Evolutionary conservation across 768 basidiomycete species (phyloP).

Genomic region (Tulasnella calospora): DNA sequence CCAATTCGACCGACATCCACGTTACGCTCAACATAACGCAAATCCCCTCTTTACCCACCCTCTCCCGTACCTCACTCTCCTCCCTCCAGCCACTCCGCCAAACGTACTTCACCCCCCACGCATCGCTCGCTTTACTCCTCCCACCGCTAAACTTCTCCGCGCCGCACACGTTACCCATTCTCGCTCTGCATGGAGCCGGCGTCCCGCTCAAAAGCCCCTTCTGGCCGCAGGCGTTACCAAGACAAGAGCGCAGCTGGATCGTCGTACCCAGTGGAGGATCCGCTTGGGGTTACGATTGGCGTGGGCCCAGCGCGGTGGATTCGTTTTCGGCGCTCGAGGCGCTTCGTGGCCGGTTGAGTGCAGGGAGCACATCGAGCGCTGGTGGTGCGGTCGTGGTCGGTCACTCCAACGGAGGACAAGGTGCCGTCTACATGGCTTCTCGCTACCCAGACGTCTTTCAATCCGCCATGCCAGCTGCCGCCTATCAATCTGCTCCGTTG

Average conservation of each 20-base stretch:
- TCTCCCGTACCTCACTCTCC: background rate
- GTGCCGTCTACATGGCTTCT: slow-evolving; percentile 73
- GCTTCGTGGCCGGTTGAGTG: slow-evolving; percentile 34
- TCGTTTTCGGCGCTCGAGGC: slow-evolving; percentile 61
- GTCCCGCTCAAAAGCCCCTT: slow-evolving; percentile 58
- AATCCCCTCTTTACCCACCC: background rate
- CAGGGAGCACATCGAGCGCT: too few relatives aligned
- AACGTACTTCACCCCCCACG: slow-evolving; percentile 11
- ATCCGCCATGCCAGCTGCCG: slow-evolving; percentile 70
- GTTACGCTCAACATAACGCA: background rate
- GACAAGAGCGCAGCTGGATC: slow-evolving; percentile 62
- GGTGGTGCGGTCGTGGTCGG: slow-evolving; percentile 60
- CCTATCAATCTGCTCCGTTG: slow-evolving; percentile 79
- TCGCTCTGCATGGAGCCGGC: slow-evolving; percentile 80
- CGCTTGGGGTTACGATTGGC: slow-evolving; percentile 93
- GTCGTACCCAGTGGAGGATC: slow-evolving; percentile 79
- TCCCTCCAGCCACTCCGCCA: slow-evolving; percentile 2
- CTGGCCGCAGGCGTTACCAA: slow-evolving; percentile 61
- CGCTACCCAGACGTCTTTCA: slow-evolving; percentile 64
- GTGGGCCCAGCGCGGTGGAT: slow-evolving; percentile 71
- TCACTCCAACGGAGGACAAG: slow-evolving; percentile 92
- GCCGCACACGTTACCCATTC: slow-evolving; percentile 40
- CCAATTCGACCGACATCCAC: background rate
- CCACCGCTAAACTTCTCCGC: slow-evolving; percentile 15
- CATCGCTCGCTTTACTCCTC: slow-evolving; percentile 13